These are phyloP conservation scores for Debaryomyces coudertii DNA, from an alignment of 1,139 yeast genomes.

Conservation along the genomic window DNA sequence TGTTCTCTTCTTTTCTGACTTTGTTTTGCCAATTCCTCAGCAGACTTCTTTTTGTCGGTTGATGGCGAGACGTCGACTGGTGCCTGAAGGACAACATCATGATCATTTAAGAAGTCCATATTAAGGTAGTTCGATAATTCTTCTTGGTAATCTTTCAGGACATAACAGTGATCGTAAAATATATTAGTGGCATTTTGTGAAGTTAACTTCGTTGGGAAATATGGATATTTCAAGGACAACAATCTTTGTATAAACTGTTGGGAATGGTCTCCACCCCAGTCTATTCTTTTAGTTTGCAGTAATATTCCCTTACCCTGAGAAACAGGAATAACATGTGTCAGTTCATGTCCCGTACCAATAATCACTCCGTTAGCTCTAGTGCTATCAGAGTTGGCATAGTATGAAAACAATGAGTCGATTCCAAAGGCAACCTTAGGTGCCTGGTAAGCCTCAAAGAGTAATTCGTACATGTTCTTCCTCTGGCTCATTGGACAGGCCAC, in stretches of 20 bases:
- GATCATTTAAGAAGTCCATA: slow-evolving; percentile 61
- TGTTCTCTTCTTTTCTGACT: slow-evolving; percentile 83
- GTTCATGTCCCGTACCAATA: slow-evolving; percentile 79
- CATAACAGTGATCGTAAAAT: slow-evolving; percentile 77
- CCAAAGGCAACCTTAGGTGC: slow-evolving; percentile 81
- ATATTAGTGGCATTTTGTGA: slow-evolving; percentile 65
- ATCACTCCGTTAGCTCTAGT: slow-evolving; percentile 61
- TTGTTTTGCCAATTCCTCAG: slow-evolving; percentile 77
- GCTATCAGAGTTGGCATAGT: slow-evolving; percentile 49
- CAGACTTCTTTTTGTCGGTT: slow-evolving; percentile 69
- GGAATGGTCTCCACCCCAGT: slow-evolving; percentile 88
- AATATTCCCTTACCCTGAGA: slow-evolving; percentile 65
- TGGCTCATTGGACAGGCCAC: slow-evolving; percentile 72
- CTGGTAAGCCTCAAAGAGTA: slow-evolving; percentile 78
- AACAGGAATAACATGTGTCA: slow-evolving; percentile 84
- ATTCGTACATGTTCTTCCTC: slow-evolving; percentile 73
- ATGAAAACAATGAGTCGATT: slow-evolving; percentile 79
- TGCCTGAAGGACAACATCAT: slow-evolving; percentile 80
- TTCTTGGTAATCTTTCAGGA: slow-evolving; percentile 65
- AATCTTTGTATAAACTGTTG: slow-evolving; percentile 64
- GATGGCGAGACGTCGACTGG: slow-evolving; percentile 60
- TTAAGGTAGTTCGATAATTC: slow-evolving; percentile 64
- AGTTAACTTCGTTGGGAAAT: slow-evolving; percentile 77
- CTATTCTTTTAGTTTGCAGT: slow-evolving; percentile 75
- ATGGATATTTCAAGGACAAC: slow-evolving; percentile 83